phyloP scores from a whole-genome alignment of 2,329 filamentous ascomycete species.

The Fusarium abutilonis region DNA sequence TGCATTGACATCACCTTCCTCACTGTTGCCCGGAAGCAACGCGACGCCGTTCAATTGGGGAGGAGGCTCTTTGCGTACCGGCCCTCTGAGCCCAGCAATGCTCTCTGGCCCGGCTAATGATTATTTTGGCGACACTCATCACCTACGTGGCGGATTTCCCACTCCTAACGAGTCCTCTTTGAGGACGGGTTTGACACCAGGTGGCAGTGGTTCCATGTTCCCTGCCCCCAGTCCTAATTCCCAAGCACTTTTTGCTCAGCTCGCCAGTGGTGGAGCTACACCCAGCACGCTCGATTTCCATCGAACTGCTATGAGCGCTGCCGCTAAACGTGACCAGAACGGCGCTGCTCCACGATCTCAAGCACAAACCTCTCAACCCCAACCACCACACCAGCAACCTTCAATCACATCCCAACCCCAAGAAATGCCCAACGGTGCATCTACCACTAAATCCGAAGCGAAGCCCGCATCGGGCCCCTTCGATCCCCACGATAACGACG shows the following conservation, averaged over 20 bases:
- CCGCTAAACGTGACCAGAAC: slow-evolving; percentile 67
- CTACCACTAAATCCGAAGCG: slow-evolving; percentile 57
- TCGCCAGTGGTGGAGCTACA: slow-evolving; percentile 84
- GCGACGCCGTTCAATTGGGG: slow-evolving; percentile 82
- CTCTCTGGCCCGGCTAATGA: slow-evolving; percentile 86
- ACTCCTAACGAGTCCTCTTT: slow-evolving; percentile 97
- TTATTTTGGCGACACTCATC: slow-evolving; percentile 86
- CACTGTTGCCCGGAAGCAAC: slow-evolving; percentile 77
- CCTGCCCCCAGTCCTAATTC: slow-evolving; percentile 89
- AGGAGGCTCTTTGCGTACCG: slow-evolving; percentile 85
- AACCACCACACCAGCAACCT: slow-evolving; percentile 31
- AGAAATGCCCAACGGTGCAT: slow-evolving; percentile 56
- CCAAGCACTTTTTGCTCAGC: slow-evolving; percentile 80
- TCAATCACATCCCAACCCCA: slow-evolving; percentile 64
- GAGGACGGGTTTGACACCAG: slow-evolving; percentile 89
- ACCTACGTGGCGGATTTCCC: slow-evolving; percentile 83
- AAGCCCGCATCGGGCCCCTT: slow-evolving; percentile 72
- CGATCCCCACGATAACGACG: slow-evolving; percentile 92
- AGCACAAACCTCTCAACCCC: slow-evolving; percentile 46
- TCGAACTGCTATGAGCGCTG: slow-evolving; percentile 86
- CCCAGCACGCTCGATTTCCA: slow-evolving; percentile 95
- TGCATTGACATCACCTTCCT: slow-evolving; percentile 87
- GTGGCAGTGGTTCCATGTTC: slow-evolving; percentile 97
- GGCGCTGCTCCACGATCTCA: slow-evolving; percentile 46
- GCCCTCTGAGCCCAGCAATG: slow-evolving; percentile 96